Evolutionary conservation across 371 early-diverging fungal genomes (phyloP).

Genomic region (Rhizomucor miehei): DNA sequence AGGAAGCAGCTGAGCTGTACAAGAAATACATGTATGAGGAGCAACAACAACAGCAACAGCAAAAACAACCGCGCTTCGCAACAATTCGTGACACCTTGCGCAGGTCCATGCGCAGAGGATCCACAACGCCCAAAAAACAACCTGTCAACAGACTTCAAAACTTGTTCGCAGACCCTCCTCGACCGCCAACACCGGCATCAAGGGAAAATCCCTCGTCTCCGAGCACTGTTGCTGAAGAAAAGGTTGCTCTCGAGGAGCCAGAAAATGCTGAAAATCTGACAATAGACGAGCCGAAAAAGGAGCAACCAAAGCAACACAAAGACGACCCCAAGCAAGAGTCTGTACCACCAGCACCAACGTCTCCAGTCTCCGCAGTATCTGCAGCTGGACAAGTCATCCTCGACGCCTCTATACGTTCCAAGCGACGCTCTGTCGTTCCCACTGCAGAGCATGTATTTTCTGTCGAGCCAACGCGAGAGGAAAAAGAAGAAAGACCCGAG

Average conservation of each 20-base stretch:
- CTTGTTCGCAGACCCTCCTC: too few species aligned
- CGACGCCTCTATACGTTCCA: slow-evolving; percentile 10
- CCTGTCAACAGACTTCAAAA: not conserved
- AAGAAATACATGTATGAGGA: slow-evolving; percentile 23
- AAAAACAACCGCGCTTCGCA: slow-evolving; percentile 27
- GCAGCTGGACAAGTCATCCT: slow-evolving; percentile 6
- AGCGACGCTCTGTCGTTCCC: slow-evolving; percentile 4
- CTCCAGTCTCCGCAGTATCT: not conserved
- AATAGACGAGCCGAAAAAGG: too few species aligned
- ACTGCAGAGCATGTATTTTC: not conserved
- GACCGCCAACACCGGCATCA: too few species aligned
- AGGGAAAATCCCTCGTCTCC: too few species aligned
- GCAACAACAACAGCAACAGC: slow-evolving; percentile 11
- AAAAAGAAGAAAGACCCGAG: not conserved
- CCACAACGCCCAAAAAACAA: slow-evolving; percentile 15
- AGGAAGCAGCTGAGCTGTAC: slow-evolving; percentile 28
- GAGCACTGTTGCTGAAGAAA: too few species aligned
- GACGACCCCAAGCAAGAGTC: too few species aligned
- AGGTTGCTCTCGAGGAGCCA: too few species aligned
- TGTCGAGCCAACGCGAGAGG: not conserved
- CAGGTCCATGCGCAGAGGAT: slow-evolving; percentile 29
- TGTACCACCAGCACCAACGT: not conserved
- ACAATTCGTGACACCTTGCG: slow-evolving; percentile 13
- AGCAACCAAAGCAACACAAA: not conserved
- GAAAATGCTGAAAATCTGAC: too few species aligned